Evolutionary conservation across 257 asterid genomes (phyloP), one percentile per base, ranked within the genome.

Genomic region (Paraleonurus japonicus): DNA sequence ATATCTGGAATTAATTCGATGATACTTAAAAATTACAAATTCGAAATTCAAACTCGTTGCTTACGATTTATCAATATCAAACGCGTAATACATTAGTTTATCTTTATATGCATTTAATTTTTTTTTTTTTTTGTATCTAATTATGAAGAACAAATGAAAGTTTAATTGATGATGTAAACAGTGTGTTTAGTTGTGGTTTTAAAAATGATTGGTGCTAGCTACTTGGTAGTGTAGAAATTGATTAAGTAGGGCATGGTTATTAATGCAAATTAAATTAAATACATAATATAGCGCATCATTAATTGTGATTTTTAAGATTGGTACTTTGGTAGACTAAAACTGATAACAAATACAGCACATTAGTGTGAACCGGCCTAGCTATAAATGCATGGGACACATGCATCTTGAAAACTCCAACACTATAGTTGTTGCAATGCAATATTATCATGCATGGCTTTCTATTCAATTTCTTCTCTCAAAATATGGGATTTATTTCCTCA

Each of bases 301-400:
- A 47, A 47, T n/a, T 5, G 10, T 47, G 16, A 20, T 8, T 37
- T 65, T 13, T 33, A 43, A 43, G 71, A 43, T 61, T 17, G 67
- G 30, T 24, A 55, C 17, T 10, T 33, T 17, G 53, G 45, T 48
- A n/a, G 47, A 26, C 3, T 47, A 45, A 63, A 55, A 73, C 19
- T 60, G 69, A 47, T 45, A 55, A 11, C 41, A 33, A 67, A 10
- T 48, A 59, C 33, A 33, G 27, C 43, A 24, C 28, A 9, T 39
- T 73, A 33, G 71, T 20, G 78, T 54, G 67, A 54, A 22, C 63
- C 47, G 9, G 22, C 17, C 47, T n/a, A 32, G 35, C 35, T 58
- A 35, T 45, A 41, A 28, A 60, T 50, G 72, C 33, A 37, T 55
- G 57, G 66, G 23, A 65, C 32, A 48, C 8, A n/a, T n/a, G n/a